Evolutionary conservation across 176 grass and related monocot species (phyloP).

Genomic region (Eremochloa ophiuroides): DNA sequence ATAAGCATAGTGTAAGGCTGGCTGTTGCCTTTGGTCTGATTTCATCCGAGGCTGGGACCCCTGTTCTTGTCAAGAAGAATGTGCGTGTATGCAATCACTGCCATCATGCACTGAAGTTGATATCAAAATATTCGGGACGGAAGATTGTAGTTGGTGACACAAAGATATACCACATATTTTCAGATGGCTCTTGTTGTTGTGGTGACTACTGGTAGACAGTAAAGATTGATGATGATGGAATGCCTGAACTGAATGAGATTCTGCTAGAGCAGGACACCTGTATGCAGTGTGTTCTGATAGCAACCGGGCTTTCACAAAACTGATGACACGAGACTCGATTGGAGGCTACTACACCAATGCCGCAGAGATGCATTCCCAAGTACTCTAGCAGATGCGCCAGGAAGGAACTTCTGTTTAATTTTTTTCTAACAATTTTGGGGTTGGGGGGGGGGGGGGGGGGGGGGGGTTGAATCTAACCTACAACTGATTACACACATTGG

Average conservation of each 20-base stretch:
- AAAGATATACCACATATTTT: conserved; percentile 74
- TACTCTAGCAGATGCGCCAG: neutral
- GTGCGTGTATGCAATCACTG: conserved; percentile 72
- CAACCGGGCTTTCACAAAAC: neutral
- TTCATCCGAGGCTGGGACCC: conserved; percentile 53
- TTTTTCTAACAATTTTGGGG: neutral
- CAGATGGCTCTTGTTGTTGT: conserved; percentile 75
- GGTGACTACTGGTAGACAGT: conserved; percentile 79
- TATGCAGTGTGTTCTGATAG: neutral
- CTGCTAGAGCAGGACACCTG: neutral
- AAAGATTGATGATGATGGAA: neutral
- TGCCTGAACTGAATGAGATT: neutral
- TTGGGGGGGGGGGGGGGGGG: too few species aligned
- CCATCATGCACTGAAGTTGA: conserved; percentile 78
- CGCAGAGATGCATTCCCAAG: neutral
- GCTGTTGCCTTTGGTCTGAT: conserved; percentile 72
- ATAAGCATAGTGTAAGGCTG: conserved; percentile 74
- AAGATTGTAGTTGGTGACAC: conserved; percentile 77
- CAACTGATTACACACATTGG: neutral
- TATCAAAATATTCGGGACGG: conserved; percentile 49
- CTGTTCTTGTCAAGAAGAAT: conserved; percentile 87
- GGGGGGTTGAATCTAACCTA: neutral
- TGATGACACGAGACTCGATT: neutral
- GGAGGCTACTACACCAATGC: neutral
- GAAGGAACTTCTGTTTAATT: neutral